Conservation (phyloP, 1,139 yeast genomes). For the Saccharomyces hybrid region DNA sequence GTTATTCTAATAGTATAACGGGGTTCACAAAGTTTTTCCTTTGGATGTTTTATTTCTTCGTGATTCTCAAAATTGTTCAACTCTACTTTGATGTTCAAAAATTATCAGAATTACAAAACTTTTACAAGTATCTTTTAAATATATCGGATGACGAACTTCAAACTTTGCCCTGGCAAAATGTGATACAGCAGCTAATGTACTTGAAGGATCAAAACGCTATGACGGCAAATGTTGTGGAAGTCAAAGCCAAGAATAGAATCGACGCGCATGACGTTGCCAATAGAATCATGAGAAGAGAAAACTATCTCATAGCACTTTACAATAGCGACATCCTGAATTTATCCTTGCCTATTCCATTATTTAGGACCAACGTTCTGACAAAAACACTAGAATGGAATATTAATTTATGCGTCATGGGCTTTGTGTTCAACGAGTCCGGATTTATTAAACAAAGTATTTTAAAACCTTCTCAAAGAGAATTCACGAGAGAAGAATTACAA, state of each 20-base stretch:
- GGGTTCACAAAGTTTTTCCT: constrained; percentile 49
- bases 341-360: constrained; percentile 44
- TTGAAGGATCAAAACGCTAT: constrained; percentile 73
- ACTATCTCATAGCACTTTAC: constrained; percentile 81
- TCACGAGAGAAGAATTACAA: constrained; percentile 59
- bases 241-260: constrained; percentile 63
- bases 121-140: constrained; percentile 48
- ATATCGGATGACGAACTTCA: constrained; percentile 77
- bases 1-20: constrained; percentile 44
- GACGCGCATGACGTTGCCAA: constrained; percentile 95
- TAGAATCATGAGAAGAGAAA: constrained; percentile 90
- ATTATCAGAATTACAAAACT: constrained; percentile 33
- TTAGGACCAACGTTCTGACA: constrained; percentile 48
- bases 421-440: constrained; percentile 75
- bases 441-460: constrained; percentile 70
- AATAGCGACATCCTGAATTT: constrained; percentile 71
- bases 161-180: constrained; percentile 88
- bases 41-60: constrained; percentile 54
- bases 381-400: constrained; percentile 92
- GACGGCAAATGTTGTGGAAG: constrained; percentile 44
- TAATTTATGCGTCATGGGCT: constrained; percentile 80
- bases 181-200: constrained; percentile 69
- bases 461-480: constrained; percentile 63
- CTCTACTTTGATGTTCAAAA: constrained; percentile 41
- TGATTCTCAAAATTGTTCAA: constrained; percentile 53